Conservation (phyloP, 345 rosid species). For the Trapa incisa region DNA sequence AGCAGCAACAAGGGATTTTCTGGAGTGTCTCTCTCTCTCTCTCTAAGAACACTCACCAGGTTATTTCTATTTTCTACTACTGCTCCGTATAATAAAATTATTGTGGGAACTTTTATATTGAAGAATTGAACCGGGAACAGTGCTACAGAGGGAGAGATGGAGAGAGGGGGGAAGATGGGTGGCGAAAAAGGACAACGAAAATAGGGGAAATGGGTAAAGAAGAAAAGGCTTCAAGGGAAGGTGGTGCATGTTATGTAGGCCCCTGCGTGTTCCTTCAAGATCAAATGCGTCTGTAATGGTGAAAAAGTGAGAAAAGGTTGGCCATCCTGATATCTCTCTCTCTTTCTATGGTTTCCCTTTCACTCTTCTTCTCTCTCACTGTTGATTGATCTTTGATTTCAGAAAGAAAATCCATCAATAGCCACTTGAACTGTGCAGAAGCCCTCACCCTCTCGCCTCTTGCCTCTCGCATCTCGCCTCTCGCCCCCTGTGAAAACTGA, state of each 20-base stretch:
- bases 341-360: background rate
- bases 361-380: background rate
- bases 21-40: background rate
- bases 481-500: background rate
- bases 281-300: no score
- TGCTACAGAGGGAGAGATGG: background rate
- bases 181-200: constrained; percentile 1
- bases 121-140: constrained; percentile 4
- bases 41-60: background rate
- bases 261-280: constrained; percentile 5
- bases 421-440: background rate
- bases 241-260: constrained; percentile 8
- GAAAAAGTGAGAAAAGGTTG: no score
- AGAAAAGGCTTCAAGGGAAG: constrained; percentile 1
- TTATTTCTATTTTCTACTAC: background rate
- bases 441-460: no score
- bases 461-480: no score
- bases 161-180: no score
- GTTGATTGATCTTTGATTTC: background rate
- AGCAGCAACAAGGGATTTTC: constrained; percentile 1
- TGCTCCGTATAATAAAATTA: background rate
- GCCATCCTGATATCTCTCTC: no score
- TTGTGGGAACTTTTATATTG: constrained; percentile 1
- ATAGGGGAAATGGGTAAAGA: constrained; percentile 5
- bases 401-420: background rate